Evolutionary conservation across 2,329 filamentous ascomycete genomes (phyloP).

Genomic region (Clonostachys rosea): DNA sequence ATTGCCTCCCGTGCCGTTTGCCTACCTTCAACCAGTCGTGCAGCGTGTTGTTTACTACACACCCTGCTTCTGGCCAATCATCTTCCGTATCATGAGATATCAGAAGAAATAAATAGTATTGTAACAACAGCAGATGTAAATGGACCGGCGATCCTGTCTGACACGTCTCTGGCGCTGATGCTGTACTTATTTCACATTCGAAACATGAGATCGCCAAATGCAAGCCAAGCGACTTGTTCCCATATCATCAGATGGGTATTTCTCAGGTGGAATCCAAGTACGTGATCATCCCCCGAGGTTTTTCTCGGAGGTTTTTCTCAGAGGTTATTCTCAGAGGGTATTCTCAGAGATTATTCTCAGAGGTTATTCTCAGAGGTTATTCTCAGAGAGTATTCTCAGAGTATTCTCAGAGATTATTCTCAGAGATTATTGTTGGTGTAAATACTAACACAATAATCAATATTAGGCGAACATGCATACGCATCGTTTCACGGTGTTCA

Average conservation of each 20-base stretch:
- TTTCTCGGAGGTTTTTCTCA: no score
- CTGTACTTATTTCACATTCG: constrained; percentile 61
- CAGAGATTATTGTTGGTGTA: background rate
- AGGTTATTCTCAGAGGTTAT: no score
- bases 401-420: no score
- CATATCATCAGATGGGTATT: constrained; percentile 79
- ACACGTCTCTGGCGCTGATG: constrained; percentile 74
- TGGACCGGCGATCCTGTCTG: constrained; percentile 74
- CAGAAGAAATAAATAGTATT: constrained; percentile 67
- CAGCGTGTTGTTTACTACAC: constrained; percentile 70
- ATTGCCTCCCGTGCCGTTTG: constrained; percentile 66
- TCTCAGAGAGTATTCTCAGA: background rate
- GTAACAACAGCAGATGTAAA: constrained; percentile 75
- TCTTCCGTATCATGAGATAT: constrained; percentile 62
- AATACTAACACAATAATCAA: background rate
- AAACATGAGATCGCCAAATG: constrained; percentile 63
- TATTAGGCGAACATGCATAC: constrained; percentile 61
- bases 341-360: no score
- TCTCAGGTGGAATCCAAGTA: constrained; percentile 78
- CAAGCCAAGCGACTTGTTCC: constrained; percentile 62
- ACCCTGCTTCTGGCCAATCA: constrained; percentile 61
- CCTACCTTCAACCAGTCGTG: constrained; percentile 66
- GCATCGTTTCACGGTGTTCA: constrained; percentile 61
- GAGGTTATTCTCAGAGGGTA: no score
- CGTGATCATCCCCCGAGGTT: constrained; percentile 12